Conservation (phyloP, 495 filamentous ascomycete genomes). For the Lepraria neglecta region DNA sequence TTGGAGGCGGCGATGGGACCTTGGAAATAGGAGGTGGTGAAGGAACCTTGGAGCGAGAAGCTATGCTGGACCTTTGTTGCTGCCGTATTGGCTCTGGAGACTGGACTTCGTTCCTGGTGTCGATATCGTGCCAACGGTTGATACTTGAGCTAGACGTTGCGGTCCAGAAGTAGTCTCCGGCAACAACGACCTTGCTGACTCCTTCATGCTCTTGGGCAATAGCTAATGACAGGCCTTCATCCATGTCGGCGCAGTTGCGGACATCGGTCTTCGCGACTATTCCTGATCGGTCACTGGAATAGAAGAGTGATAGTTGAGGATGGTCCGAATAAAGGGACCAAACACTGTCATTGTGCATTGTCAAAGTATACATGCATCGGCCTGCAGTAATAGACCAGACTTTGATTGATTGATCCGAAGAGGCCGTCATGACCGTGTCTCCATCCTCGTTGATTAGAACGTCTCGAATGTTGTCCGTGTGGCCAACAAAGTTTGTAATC, state of each 20-base stretch:
- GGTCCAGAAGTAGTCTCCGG: constrained; percentile 83
- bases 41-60: constrained; percentile 36
- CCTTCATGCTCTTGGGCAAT: constrained; percentile 86
- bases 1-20: constrained; percentile 28
- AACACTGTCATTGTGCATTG: constrained; percentile 97
- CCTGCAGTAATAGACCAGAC: constrained; percentile 94
- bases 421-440: constrained; percentile 88
- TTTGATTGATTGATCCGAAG: constrained; percentile 94
- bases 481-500: constrained; percentile 95
- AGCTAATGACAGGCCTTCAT: constrained; percentile 84
- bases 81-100: constrained; percentile 49
- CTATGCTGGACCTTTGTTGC: constrained; percentile 46
- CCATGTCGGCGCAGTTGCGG: constrained; percentile 66
- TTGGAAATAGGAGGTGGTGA: constrained; percentile 26
- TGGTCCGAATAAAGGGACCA: constrained; percentile 93
- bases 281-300: constrained; percentile 87
- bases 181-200: constrained; percentile 75
- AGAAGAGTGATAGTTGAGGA: constrained; percentile 79
- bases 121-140: constrained; percentile 86
- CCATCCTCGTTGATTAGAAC: constrained; percentile 83
- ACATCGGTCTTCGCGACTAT: constrained; percentile 92
- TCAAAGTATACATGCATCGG: constrained; percentile 92
- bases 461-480: constrained; percentile 89
- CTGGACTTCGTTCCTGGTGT: constrained; percentile 59
- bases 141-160: constrained; percentile 91